phyloP scores from a whole-genome alignment of 1,139 yeast species.

The Debaryomyces singareniensis region DNA sequence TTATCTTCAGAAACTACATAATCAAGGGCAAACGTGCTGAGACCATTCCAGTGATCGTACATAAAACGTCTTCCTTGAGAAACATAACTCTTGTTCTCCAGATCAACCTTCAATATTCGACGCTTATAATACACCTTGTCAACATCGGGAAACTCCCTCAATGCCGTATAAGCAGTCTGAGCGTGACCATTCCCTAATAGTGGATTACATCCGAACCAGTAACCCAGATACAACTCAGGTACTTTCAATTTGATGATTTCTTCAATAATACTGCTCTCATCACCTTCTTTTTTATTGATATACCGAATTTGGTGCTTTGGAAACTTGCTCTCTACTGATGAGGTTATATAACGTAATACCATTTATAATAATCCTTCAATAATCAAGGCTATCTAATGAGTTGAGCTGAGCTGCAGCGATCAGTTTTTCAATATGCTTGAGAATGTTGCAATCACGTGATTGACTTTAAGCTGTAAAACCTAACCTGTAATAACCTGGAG shows the following conservation, averaged over 20 bases:
- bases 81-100: conserved; percentile 21
- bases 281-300: conserved; percentile 1
- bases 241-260: conserved; percentile 21
- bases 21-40: conserved; percentile 35
- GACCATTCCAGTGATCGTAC: conserved; percentile 38
- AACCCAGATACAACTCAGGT: conserved; percentile 28
- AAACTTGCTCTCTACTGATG: conserved; percentile 19
- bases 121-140: conserved; percentile 36
- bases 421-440: too few species aligned
- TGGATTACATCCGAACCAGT: conserved; percentile 32
- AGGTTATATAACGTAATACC: conserved; percentile 12
- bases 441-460: too few species aligned
- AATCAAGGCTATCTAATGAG: too few species aligned
- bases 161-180: conserved; percentile 43
- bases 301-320: conserved; percentile 23
- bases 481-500: conserved; percentile 1
- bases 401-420: too few species aligned
- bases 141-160: conserved; percentile 28
- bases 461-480: background rate
- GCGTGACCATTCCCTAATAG: conserved; percentile 35
- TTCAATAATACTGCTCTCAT: conserved; percentile 12
- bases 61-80: conserved; percentile 24
- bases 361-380: conserved; percentile 3
- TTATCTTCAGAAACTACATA: conserved; percentile 23
- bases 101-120: conserved; percentile 22